Conservation (phyloP, 768 basidiomycete genomes). For the Lyophyllum atratum region DNA sequence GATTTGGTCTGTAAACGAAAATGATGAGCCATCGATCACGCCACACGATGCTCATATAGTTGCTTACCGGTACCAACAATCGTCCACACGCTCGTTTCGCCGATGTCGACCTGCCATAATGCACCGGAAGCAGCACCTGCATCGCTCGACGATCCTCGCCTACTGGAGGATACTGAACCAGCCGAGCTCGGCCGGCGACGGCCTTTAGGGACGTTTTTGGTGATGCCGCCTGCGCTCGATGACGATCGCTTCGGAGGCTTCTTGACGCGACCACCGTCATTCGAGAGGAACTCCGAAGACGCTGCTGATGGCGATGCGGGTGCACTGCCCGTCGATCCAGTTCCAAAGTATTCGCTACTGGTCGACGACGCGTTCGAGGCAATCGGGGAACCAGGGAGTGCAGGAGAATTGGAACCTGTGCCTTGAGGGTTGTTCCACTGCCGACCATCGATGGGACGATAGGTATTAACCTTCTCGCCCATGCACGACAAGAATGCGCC, state of each 20-base stretch:
- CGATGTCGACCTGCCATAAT: conserved; percentile 88
- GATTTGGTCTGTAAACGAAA: conserved; percentile 65
- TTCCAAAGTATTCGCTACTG: conserved; percentile 68
- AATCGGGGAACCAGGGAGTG: conserved; percentile 70
- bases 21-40: conserved; percentile 15
- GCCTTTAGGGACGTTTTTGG: conserved; percentile 53
- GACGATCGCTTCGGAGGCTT: conserved; percentile 69
- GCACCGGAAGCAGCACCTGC: conserved; percentile 74
- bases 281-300: conserved; percentile 66
- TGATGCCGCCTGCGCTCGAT: conserved; percentile 65
- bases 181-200: conserved; percentile 80
- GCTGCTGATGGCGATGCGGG: conserved; percentile 68
- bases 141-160: conserved; percentile 69
- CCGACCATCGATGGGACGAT: conserved; percentile 80
- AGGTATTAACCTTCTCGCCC: conserved; percentile 93
- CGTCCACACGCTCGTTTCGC: conserved; percentile 94
- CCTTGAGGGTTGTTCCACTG: conserved; percentile 62
- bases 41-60: conserved; percentile 8
- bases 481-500: conserved; percentile 89
- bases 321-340: conserved; percentile 56
- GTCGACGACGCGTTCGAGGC: conserved; percentile 61
- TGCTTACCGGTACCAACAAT: conserved; percentile 85
- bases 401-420: conserved; percentile 53
- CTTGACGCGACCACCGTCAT: conserved; percentile 85
- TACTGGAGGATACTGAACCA: conserved; percentile 65